Evolutionary conservation across 108 stramenopile genomes (phyloP), one percentile per base, ranked within the genome.

Genomic region (Discostella stelligeroides): DNA sequence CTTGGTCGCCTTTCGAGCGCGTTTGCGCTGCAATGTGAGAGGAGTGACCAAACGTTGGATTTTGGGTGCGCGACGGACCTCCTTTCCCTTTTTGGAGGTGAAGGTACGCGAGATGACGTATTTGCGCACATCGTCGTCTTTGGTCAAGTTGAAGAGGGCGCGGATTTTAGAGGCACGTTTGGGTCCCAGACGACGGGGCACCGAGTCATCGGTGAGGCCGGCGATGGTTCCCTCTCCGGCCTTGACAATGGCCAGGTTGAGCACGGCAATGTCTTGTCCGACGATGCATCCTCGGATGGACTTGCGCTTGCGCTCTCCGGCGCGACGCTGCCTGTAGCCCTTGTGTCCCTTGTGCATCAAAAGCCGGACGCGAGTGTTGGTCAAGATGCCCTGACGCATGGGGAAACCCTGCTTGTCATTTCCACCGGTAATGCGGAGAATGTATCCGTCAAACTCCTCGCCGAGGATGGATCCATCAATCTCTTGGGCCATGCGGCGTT

Each of bases 341-440:
- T 89, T 89, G 85, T 87, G 82, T 63, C 98, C 99, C 87, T 98
- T 94, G 76, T 81, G 72, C 64, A 96, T 88, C 61, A 99, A 84
- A 38, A 99, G 91, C 54, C 97, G 93, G 27, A 99, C 99, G 72
- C 99, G 98, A 78, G 95, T 91, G 88, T 94, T 92, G 73, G 94
- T 90, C 59, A 99, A 87, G 70, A 99, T 93, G 82, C 99, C 99
- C 86, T 99, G 99, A 89, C 96, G 97, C 99, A 99, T 99, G 81
- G 99, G 97, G 89, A 99, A 99, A 45, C 99, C 99, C 89, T 99
- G 97, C 91, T 99, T 99, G 88, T 99, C 99, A 82, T 98, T 98
- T 55, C 99, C 99, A 60, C 99, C 99, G 34, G 96, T 90, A 79
- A 99, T 97, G 69, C 96, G 96, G 80, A 99, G 86, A 75, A 99